A percentile compares a stretch with the other conserved stretches of the same genome.
Conservation (phyloP, 2,329 filamentous ascomycete genomes). For the Nakataea oryzae region DNA sequence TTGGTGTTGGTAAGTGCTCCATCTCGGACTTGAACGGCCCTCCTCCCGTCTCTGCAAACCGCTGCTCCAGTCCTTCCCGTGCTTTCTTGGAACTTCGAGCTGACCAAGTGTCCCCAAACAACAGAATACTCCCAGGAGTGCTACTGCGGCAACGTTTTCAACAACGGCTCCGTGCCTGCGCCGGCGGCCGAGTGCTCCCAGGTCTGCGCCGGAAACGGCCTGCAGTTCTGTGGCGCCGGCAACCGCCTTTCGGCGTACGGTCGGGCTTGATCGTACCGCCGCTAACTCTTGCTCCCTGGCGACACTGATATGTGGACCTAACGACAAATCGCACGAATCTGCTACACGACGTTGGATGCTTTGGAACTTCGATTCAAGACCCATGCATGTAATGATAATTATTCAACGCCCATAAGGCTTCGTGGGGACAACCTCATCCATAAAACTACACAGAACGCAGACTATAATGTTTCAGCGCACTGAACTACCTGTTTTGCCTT, state of each 20-base stretch:
- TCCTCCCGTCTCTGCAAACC: too few species aligned
- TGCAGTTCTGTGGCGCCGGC: conserved; percentile 8
- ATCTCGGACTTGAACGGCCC: conserved; percentile 20
- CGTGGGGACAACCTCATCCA: not conserved
- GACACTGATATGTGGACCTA: too few species aligned
- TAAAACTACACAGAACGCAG: too few species aligned
- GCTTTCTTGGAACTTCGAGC: not conserved
- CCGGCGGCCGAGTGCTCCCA: conserved; percentile 6
- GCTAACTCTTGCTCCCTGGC: not conserved
- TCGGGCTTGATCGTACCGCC: not conserved
- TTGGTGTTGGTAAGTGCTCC: conserved; percentile 22
- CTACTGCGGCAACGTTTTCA: conserved; percentile 3
- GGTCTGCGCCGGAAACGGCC: conserved; percentile 7
- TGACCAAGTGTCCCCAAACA: not conserved
- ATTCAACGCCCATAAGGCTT: too few species aligned
- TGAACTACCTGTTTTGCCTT: too few species aligned
- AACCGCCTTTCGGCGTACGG: conserved; percentile 7
- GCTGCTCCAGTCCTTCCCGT: too few species aligned
- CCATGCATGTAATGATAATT: not conserved
- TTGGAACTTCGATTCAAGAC: not conserved
- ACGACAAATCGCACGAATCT: not conserved
- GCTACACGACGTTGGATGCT: not conserved
- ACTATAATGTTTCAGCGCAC: too few species aligned
- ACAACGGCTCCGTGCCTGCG: not conserved
- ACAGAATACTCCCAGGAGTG: conserved; percentile 5